Conservation (phyloP, 495 filamentous ascomycete genomes). For the Penicillium salamii region DNA sequence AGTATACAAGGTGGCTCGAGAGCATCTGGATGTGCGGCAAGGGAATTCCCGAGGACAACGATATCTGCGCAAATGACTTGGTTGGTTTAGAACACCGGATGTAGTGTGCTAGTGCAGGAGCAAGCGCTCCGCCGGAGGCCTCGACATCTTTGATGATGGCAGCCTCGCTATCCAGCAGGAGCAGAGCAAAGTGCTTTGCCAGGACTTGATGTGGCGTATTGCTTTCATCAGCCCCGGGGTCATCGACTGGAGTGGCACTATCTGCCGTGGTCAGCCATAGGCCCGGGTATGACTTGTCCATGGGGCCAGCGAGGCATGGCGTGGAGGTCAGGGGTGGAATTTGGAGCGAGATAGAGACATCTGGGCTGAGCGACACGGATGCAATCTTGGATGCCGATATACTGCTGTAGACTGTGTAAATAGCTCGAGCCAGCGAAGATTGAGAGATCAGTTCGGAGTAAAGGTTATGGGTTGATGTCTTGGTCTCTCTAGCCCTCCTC, state of each 20-base stretch:
- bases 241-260: constrained; percentile 63
- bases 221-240: constrained; percentile 54
- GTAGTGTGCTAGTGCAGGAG: constrained; percentile 74
- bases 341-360: constrained; percentile 73
- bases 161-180: constrained; percentile 81
- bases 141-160: constrained; percentile 82
- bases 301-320: constrained; percentile 64
- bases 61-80: constrained; percentile 80
- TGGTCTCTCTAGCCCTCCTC: constrained; percentile 71
- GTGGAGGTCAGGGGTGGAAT: constrained; percentile 79
- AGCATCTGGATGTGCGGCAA: constrained; percentile 77
- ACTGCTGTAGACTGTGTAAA: constrained; percentile 74
- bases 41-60: constrained; percentile 66
- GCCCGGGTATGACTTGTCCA: constrained; percentile 62
- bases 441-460: constrained; percentile 62
- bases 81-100: constrained; percentile 80
- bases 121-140: constrained; percentile 66
- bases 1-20: constrained; percentile 90
- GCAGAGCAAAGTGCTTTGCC: constrained; percentile 79
- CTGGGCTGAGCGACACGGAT: constrained; percentile 56
- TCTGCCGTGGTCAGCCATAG: constrained; percentile 85
- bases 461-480: constrained; percentile 36
- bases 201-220: constrained; percentile 54
- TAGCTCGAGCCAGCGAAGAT: constrained; percentile 80
- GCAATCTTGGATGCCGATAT: constrained; percentile 84